phyloP scores from a whole-genome alignment of 306 rosid species.

The Canavalia gladiata region DNA sequence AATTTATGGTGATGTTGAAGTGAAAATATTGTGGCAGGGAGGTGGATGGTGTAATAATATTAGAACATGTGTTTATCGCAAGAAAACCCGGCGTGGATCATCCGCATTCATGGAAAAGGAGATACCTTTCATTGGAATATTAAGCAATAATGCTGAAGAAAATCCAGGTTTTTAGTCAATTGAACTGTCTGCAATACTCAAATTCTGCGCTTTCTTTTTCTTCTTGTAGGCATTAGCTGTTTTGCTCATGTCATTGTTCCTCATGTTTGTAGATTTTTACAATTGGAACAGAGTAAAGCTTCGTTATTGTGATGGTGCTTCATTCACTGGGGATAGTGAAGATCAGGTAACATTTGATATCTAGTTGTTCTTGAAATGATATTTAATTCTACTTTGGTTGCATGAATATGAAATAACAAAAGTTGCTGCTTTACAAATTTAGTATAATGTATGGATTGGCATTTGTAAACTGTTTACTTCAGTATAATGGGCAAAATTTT shows the following conservation, averaged over 20 bases:
- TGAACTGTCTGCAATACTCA: constrained; percentile 14
- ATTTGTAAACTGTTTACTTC: constrained; percentile 3
- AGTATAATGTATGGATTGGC: background rate
- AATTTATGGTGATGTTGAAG: constrained; percentile 17
- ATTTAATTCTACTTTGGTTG: background rate
- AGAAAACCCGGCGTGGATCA: constrained; percentile 82
- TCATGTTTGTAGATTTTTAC: constrained; percentile 76
- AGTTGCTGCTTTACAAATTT: background rate
- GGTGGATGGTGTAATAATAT: constrained; percentile 96
- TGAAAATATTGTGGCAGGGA: constrained; percentile 76
- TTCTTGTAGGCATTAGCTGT: constrained; percentile 4
- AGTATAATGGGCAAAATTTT: background rate
- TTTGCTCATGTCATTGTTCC: constrained; percentile 38
- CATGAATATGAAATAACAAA: constrained; percentile 6
- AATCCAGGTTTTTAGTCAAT: constrained; percentile 78
- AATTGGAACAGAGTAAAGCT: constrained; percentile 96
- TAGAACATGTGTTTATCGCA: constrained; percentile 86
- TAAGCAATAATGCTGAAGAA: constrained; percentile 75
- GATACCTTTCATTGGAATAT: constrained; percentile 79
- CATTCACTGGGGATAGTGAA: constrained; percentile 86
- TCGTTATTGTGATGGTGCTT: constrained; percentile 99
- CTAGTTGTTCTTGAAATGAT: constrained; percentile 19
- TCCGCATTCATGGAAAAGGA: constrained; percentile 86
- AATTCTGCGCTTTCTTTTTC: constrained; percentile 22
- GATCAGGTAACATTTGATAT: constrained; percentile 62